Evolutionary conservation across 441 rosid species (phyloP).

Genomic region (Pelargonium fulgidum): DNA sequence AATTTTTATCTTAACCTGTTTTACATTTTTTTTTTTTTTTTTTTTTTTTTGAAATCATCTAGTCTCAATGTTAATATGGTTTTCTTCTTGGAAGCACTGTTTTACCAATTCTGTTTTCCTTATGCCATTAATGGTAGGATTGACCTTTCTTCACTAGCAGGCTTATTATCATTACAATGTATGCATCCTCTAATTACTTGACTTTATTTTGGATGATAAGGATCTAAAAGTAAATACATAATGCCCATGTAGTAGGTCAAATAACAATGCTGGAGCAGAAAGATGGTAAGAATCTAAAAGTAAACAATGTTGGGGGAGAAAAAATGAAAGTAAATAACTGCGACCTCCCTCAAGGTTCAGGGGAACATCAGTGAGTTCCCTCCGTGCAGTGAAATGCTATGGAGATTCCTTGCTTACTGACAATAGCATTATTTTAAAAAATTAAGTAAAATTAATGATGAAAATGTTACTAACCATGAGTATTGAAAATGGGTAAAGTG

Average conservation of each 20-base stretch:
- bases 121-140: background rate
- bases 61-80: background rate
- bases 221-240: background rate
- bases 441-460: background rate
- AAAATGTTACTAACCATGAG: background rate
- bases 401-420: background rate
- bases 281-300: background rate
- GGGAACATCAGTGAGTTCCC: background rate
- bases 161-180: background rate
- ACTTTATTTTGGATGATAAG: background rate
- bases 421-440: background rate
- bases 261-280: background rate
- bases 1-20: too few relatives aligned
- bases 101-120: background rate
- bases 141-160: background rate
- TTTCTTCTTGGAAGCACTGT: background rate
- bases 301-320: background rate
- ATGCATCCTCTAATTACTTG: background rate
- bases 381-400: background rate
- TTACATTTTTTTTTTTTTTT: too few relatives aligned
- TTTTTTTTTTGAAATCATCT: too few relatives aligned
- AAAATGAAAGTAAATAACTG: background rate
- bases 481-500: background rate
- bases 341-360: constrained; percentile 5
- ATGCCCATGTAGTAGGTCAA: background rate